phyloP scores from a whole-genome alignment of 495 filamentous ascomycete species.

The Glarea lozoyensis region DNA sequence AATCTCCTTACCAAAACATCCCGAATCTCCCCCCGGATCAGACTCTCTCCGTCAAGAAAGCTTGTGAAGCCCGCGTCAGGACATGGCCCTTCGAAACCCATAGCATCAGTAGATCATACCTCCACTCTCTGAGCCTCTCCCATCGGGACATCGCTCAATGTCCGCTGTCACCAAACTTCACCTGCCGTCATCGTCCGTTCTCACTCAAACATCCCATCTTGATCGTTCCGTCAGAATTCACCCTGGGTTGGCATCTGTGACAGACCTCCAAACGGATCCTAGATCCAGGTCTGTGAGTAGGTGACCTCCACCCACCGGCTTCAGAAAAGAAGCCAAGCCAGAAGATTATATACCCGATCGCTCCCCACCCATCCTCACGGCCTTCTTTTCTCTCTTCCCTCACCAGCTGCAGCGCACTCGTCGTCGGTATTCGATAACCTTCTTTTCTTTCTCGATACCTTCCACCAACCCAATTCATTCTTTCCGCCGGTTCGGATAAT shows the following conservation, averaged over 20 bases:
- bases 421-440: constrained; percentile 20
- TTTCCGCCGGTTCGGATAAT: constrained; percentile 21
- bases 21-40: neutral
- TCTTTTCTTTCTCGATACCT: constrained; percentile 14
- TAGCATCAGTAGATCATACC: neutral
- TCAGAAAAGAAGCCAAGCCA: too few relatives aligned
- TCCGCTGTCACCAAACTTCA: constrained; percentile 20
- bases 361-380: constrained; percentile 1
- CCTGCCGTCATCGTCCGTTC: constrained; percentile 15
- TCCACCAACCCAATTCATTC: constrained; percentile 6
- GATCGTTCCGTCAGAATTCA: constrained; percentile 1
- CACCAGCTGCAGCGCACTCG: constrained; percentile 20
- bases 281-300: too few relatives aligned
- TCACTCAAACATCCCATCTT: constrained; percentile 12
- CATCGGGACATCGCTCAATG: constrained; percentile 24
- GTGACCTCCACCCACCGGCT: too few relatives aligned
- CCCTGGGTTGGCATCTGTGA: constrained; percentile 10
- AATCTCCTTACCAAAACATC: neutral
- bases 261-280: constrained; percentile 10
- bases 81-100: too few relatives aligned
- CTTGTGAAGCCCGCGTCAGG: too few relatives aligned
- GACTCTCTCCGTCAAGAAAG: neutral
- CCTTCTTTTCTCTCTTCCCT: neutral
- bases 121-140: constrained; percentile 3
- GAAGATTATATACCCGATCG: constrained; percentile 18